Base-by-base conservation (phyloP, 768 basidiomycete genomes). In the Suillus occidentalis region DNA sequence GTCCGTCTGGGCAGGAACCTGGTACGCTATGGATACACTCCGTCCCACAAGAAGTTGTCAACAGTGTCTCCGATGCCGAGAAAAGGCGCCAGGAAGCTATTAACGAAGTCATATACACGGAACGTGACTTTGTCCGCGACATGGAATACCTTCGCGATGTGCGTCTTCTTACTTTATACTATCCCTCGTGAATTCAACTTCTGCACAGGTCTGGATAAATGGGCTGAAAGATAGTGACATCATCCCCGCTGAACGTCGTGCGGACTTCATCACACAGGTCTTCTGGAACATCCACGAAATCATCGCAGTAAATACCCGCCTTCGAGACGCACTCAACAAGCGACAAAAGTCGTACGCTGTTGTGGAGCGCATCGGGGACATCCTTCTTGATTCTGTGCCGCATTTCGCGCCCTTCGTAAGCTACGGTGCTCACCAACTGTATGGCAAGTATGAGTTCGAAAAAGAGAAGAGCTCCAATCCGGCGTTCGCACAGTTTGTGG, bases 371-470 rank as follows among this genome's bases (percentile, higher is more conserved):
- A 91, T 99, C 63, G 94, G 94, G 0, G 97, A 99, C 77, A 87
- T 99, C 65, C 84, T 98, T 31, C 78, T 94, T 53, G 96, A 99
- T 39, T 80, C 85, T 25, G 92, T 96, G 2, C 92, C 93, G 1
- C 85, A 90, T 72, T 97, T 99, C 70, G 86, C 82, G 12, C 97
- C 97, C 1, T 99, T 98, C 72, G 95, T 99, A 57, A 87, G 87
- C 40, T 99, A 99, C 72, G 97, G 97, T 52, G 89, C 95, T 10
- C 97, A 99, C 73, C 97, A 99, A 76, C 80, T 98, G 63, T 98
- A 97, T 73, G 97, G 97, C 14, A 99, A 99, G 78, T 98, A 94
- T 75, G 96, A 98, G 79, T 99, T 99, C 76, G 97, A 99, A 82
- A 97, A 94, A 83, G 97, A 99, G 83, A 99, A 98, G 82, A 89